Conservation (phyloP, 352 stramenopile species). For the Poterioochromonas sp. region DNA sequence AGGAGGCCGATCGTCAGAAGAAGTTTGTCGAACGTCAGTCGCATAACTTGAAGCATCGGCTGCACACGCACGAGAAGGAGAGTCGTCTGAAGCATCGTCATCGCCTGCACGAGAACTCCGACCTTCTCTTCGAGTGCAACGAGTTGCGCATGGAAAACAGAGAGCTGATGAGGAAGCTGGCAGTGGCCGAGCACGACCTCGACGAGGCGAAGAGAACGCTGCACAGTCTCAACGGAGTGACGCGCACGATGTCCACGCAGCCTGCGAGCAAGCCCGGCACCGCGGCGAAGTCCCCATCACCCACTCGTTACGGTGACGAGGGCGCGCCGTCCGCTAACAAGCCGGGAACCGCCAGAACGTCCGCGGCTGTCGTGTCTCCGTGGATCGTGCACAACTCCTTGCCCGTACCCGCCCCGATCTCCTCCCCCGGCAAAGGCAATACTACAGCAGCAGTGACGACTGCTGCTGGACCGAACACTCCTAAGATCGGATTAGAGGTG, state of each 20-base stretch:
- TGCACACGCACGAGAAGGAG: neutral
- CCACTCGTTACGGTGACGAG: neutral
- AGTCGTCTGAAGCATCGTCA: too few species aligned
- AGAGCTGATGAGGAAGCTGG: neutral
- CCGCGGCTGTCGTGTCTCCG: neutral
- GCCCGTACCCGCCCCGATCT: too few species aligned
- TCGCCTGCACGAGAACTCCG: constrained; percentile 4
- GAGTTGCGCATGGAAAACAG: constrained; percentile 11
- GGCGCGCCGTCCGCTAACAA: too few species aligned
- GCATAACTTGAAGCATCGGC: neutral
- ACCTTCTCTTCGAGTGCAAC: constrained; percentile 23
- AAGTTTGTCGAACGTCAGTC: constrained; percentile 4
- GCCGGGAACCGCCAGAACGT: neutral
- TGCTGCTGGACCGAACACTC: too few species aligned
- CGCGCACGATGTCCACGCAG: neutral
- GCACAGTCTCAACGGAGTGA: neutral
- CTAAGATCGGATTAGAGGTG: too few species aligned
- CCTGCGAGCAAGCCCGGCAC: too few species aligned
- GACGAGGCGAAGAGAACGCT: too few species aligned
- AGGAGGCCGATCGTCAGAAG: constrained; percentile 26
- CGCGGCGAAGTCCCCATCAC: too few species aligned
- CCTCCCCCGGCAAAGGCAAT: neutral
- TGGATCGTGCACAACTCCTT: neutral
- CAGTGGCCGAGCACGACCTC: neutral
- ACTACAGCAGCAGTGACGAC: neutral